Evolutionary conservation across 352 stramenopile species (phyloP), one percentile per base, ranked within the genome.

Genomic region (Phytopythium helicoides): DNA sequence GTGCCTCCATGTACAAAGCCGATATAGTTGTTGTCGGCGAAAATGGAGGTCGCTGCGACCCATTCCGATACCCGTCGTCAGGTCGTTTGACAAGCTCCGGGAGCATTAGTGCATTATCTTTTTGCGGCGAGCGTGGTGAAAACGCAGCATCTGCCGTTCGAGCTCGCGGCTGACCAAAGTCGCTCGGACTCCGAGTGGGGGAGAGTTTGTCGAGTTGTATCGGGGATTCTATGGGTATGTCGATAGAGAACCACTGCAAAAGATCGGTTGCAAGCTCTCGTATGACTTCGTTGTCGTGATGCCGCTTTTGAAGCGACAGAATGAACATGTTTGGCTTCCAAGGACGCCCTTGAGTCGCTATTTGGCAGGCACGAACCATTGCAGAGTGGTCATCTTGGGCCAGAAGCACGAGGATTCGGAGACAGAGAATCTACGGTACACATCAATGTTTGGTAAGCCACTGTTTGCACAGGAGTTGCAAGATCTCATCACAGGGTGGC

Each of bases 261-360:
- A 92, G 52, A 23, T 71, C 62, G 12, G 56, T 52, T 0, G 64
- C 71, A 16, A 87, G 55, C 2, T 75, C 58, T 25, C 68, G 67
- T 25, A 92, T 67, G 36, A 38, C 58, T 11, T 62, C 37, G 54
- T 78, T 84, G 44, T 76, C 73, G 19, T 62, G 65, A 44, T 92
- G 75, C 3, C 81, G 81, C 52, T 89, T 90, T 44, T 84, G 74
- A 12, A 92, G 52, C 19, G 77, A 86, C 34, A 86, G 78, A 38
- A 92, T 76, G 45, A 89, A 92, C 73, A 90, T 89, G 48, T 87
- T 85, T 31, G 81, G 81, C 56, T 88, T 71, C 75, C 81, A 90
- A 14, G 78, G 56, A 26, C 87, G 79, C 3, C 81, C 81, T 52
- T 89, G 79, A 2, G 70, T 69, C 22, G 79, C 81, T 50, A 89